A percentile compares a stretch with the other conserved stretches of the same genome.
Evolutionary conservation across 2,329 filamentous ascomycete species (phyloP).

Genomic region (Aspergillus persii): DNA sequence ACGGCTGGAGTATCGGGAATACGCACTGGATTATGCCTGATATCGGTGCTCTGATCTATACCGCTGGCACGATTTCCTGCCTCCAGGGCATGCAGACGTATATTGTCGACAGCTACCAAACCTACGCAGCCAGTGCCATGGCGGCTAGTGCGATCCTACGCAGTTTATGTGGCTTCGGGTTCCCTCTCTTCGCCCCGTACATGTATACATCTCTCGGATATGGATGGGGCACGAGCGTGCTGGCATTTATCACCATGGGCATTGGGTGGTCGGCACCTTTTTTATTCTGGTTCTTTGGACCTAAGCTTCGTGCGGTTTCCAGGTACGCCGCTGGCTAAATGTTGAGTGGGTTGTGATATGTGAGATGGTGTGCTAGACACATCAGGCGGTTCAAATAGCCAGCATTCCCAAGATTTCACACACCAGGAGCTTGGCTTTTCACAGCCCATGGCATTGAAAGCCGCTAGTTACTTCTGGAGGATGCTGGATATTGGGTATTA

Average conservation of each 20-base stretch:
- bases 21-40: conserved; percentile 56
- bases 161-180: conserved; percentile 26
- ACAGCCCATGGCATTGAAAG: too few relatives aligned
- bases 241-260: conserved; percentile 32
- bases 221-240: conserved; percentile 34
- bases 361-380: too few relatives aligned
- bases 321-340: conserved; percentile 28
- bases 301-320: conserved; percentile 41
- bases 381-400: too few relatives aligned
- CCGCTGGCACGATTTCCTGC: conserved; percentile 39
- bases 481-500: too few relatives aligned
- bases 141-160: conserved; percentile 17
- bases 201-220: conserved; percentile 30
- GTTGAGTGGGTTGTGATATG: too few relatives aligned
- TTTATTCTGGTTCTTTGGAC: conserved; percentile 48
- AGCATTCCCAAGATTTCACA: too few relatives aligned
- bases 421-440: too few relatives aligned
- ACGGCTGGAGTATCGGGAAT: conserved; percentile 53
- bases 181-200: conserved; percentile 35
- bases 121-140: conserved; percentile 23
- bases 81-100: conserved; percentile 37
- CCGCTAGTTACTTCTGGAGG: too few relatives aligned
- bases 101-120: conserved; percentile 32
- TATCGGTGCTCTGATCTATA: conserved; percentile 49
- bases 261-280: conserved; percentile 44